Conservation (phyloP, 768 basidiomycete genomes). For the Amanita thiersii region DNA sequence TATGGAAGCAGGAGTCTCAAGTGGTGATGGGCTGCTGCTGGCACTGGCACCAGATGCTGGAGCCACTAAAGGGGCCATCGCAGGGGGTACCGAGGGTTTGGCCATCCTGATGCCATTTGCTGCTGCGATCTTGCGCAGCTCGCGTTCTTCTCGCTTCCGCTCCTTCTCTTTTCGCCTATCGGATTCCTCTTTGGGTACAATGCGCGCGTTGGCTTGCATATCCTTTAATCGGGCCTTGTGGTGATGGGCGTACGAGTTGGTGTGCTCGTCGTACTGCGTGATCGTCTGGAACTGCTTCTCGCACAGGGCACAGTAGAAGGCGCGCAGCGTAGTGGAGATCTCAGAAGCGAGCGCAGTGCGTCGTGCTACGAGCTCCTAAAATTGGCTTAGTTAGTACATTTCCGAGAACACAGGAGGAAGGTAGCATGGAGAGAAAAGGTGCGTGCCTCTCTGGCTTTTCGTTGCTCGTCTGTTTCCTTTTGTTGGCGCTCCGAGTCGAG, state of each 20-base stretch:
- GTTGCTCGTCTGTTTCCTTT: constrained; percentile 75
- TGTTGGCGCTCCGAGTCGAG: constrained; percentile 77
- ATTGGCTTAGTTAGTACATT: constrained; percentile 3
- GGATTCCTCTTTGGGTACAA: constrained; percentile 57
- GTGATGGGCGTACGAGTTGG: constrained; percentile 83
- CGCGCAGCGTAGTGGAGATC: constrained; percentile 55
- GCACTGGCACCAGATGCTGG: constrained; percentile 13
- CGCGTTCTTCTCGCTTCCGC: constrained; percentile 77
- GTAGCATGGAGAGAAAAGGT: background rate
- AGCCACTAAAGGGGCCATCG: constrained; percentile 15
- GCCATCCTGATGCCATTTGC: constrained; percentile 73
- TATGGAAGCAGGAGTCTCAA: constrained; percentile 12
- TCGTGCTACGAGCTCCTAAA: constrained; percentile 56
- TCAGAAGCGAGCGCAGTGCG: constrained; percentile 60
- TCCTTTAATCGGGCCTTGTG: constrained; percentile 78
- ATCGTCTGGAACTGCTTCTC: constrained; percentile 86
- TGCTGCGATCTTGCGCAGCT: constrained; percentile 74
- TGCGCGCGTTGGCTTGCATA: constrained; percentile 68
- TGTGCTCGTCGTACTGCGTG: constrained; percentile 84
- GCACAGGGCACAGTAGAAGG: constrained; percentile 79
- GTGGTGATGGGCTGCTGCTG: constrained; percentile 18
- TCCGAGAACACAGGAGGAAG: constrained; percentile 1
- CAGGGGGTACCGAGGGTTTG: constrained; percentile 24
- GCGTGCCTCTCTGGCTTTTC: constrained; percentile 60
- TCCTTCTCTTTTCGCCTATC: constrained; percentile 82